These are phyloP conservation scores for Globisporangium apiculatum DNA, from an alignment of 352 stramenopile species.

Conservation along the genomic window DNA sequence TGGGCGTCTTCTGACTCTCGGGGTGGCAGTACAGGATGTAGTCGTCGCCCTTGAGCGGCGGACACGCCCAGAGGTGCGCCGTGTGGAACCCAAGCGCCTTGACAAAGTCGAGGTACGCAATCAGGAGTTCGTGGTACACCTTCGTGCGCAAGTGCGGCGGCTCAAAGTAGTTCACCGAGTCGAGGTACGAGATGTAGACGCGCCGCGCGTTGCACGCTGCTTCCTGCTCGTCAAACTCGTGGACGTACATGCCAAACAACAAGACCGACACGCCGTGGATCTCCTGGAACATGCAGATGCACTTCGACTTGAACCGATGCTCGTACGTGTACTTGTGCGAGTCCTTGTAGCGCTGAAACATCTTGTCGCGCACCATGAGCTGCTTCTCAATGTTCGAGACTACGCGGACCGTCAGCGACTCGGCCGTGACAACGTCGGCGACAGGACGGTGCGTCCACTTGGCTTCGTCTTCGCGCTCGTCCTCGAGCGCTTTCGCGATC, in stretches of 20 bases:
- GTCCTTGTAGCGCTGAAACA: slow-evolving; percentile 93
- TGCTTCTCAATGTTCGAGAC: slow-evolving; percentile 96
- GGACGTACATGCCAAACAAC: slow-evolving; percentile 99
- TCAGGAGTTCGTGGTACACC: slow-evolving; percentile 98
- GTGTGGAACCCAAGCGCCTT: slow-evolving; percentile 96
- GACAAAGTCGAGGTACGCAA: slow-evolving; percentile 98
- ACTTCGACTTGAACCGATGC: slow-evolving; percentile 95
- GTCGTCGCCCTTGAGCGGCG: slow-evolving; percentile 98
- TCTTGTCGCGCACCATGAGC: slow-evolving; percentile 92
- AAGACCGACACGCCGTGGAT: slow-evolving; percentile 99
- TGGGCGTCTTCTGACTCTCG: slow-evolving; percentile 97
- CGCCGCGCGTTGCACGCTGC: slow-evolving; percentile 91
- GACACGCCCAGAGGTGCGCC: slow-evolving; percentile 99
- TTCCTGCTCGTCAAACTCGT: slow-evolving; percentile 98
- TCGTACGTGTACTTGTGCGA: slow-evolving; percentile 85
- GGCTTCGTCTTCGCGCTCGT: slow-evolving; percentile 82
- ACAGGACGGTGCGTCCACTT: slow-evolving; percentile 76
- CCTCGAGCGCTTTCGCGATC: slow-evolving; percentile 84
- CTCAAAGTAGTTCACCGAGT: slow-evolving; percentile 99
- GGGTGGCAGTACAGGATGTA: slow-evolving; percentile 99
- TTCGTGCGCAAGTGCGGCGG: slow-evolving; percentile 95
- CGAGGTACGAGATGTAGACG: slow-evolving; percentile 99
- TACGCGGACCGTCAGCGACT: slow-evolving; percentile 90
- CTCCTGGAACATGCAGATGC: slow-evolving; percentile 99
- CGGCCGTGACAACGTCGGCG: slow-evolving; percentile 88